Percentiles rank a stretch among this genome's conserved stretches.
phyloP scores from a whole-genome alignment of 1,139 yeast genomes.

The Williopsis jadinii region DNA sequence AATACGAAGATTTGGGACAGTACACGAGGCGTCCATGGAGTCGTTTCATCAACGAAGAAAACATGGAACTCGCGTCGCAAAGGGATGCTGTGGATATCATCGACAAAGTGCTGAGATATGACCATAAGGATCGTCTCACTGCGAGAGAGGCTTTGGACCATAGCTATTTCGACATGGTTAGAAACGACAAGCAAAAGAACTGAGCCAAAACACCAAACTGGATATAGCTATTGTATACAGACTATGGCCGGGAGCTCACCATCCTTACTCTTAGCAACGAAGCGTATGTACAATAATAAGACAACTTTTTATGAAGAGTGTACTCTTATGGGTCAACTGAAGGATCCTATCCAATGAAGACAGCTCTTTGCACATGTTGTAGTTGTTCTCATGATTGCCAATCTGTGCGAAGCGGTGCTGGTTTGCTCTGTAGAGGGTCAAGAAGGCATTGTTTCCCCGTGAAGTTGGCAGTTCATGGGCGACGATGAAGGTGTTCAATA shows the following conservation, averaged over 20 bases:
- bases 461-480: background rate
- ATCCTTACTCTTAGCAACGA: too few relatives aligned
- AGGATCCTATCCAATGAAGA: background rate
- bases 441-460: background rate
- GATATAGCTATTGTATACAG: too few relatives aligned
- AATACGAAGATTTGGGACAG: slow-evolving; percentile 64
- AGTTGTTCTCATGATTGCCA: background rate
- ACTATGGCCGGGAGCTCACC: too few relatives aligned
- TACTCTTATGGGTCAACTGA: background rate
- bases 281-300: background rate
- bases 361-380: background rate
- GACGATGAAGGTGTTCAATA: background rate
- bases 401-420: background rate
- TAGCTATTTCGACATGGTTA: slow-evolving; percentile 33
- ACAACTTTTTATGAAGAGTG: slow-evolving; percentile 1
- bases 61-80: slow-evolving; percentile 49
- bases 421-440: background rate
- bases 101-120: slow-evolving; percentile 60
- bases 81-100: slow-evolving; percentile 54
- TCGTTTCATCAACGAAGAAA: slow-evolving; percentile 45
- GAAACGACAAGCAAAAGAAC: slow-evolving; percentile 10
- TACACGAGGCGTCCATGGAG: slow-evolving; percentile 65
- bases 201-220: too few relatives aligned
- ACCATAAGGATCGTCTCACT: slow-evolving; percentile 68
- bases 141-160: slow-evolving; percentile 72